Evolutionary conservation across 805 yeast genomes (phyloP).

Genomic region (Millerozyma miso): DNA sequence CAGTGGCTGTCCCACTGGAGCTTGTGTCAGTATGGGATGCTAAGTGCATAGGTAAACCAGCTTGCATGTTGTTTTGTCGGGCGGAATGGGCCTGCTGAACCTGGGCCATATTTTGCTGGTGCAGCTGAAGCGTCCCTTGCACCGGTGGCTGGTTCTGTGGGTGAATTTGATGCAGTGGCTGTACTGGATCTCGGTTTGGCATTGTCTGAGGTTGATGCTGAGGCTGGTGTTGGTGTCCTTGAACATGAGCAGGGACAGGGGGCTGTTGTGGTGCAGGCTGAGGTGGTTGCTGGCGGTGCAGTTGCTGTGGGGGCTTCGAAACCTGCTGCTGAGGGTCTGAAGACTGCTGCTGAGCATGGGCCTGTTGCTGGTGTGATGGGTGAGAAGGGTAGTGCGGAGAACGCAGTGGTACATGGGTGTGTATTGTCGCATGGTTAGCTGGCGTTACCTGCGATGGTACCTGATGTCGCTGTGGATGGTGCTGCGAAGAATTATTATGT

Average conservation of each 20-base stretch:
- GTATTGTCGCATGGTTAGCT: neutral
- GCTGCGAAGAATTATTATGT: slow-evolving; percentile 1
- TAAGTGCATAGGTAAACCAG: slow-evolving; percentile 1
- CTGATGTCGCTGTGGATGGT: slow-evolving; percentile 2
- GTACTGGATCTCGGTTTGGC: slow-evolving; percentile 1
- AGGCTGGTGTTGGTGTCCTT: neutral
- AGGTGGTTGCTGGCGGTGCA: slow-evolving; percentile 2
- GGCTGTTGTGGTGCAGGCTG: no score
- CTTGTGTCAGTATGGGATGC: neutral
- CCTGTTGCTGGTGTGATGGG: neutral
- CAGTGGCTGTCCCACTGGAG: neutral
- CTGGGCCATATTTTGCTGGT: neutral
- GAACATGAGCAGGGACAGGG: neutral
- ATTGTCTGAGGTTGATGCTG: neutral
- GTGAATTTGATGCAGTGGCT: neutral
- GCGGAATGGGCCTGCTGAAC: neutral
- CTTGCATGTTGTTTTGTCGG: slow-evolving; percentile 1
- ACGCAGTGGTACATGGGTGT: neutral
- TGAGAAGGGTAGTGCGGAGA: neutral
- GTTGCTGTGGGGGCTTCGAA: slow-evolving; percentile 1
- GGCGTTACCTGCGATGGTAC: neutral
- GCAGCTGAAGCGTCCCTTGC: neutral
- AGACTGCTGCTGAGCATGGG: slow-evolving; percentile 3
- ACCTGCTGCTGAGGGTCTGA: slow-evolving; percentile 4
- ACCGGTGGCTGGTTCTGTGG: neutral